Percentiles rank a stretch among this genome's conserved stretches.
phyloP scores from a whole-genome alignment of 2,329 filamentous ascomycete species.

The Ascochyta fabae region DNA sequence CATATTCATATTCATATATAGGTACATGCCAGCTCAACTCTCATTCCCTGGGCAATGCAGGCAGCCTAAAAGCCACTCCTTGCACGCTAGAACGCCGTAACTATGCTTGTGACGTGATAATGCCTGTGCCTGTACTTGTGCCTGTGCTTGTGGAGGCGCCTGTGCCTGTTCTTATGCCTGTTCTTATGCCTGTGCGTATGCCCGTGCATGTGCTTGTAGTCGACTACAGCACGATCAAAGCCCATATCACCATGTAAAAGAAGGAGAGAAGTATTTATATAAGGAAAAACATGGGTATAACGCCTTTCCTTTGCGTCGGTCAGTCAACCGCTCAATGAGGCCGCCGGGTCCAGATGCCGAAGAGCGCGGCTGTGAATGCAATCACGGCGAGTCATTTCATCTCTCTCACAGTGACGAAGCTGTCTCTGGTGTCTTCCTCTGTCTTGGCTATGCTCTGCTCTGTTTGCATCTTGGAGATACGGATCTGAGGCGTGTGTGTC shows the following conservation, averaged over 20 bases:
- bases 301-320: not conserved
- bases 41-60: not conserved
- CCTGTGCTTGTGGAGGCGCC: too few species aligned
- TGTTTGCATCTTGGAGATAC: constrained; percentile 2
- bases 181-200: not conserved
- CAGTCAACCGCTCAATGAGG: not conserved
- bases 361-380: not conserved
- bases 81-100: not conserved
- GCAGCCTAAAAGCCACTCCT: not conserved
- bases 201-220: not conserved
- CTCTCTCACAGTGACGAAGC: not conserved
- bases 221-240: too few species aligned
- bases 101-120: not conserved
- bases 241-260: not conserved
- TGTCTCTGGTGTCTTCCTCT: not conserved
- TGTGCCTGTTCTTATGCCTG: not conserved
- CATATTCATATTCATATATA: not conserved
- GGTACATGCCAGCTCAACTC: too few species aligned
- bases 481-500: not conserved
- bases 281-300: constrained; percentile 13
- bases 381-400: constrained; percentile 14
- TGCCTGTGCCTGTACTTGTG: not conserved
- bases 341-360: constrained; percentile 2
- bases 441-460: not conserved
- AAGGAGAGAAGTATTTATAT: not conserved